A percentile compares a stretch with the other conserved stretches of the same genome.
Evolutionary conservation across 345 rosid genomes (phyloP).

Genomic region (Noccaea caerulescens): DNA sequence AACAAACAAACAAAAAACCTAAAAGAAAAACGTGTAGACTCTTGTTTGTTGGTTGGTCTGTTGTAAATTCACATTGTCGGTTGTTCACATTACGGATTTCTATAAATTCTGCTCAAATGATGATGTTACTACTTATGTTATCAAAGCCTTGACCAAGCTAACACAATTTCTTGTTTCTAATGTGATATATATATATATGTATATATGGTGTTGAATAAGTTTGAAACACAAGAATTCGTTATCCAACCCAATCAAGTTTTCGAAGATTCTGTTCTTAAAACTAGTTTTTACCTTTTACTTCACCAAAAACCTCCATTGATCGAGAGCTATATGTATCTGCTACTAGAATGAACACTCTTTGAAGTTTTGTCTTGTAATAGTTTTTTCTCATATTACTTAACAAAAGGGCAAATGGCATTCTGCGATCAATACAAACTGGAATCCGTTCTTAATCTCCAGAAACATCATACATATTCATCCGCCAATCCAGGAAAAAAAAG

Average conservation of each 20-base stretch:
- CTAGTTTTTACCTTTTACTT: no score
- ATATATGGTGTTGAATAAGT: no score
- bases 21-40: conserved; percentile 6
- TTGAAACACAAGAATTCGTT: no score
- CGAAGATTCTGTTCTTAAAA: no score
- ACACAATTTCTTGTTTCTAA: background rate
- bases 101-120: background rate
- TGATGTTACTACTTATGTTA: conserved; percentile 9
- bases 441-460: conserved; percentile 2
- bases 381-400: background rate
- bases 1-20: background rate
- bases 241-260: no score
- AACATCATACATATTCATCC: background rate
- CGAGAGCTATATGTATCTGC: background rate
- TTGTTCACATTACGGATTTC: conserved; percentile 7
- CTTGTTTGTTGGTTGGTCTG: conserved; percentile 20
- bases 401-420: background rate
- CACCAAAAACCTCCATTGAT: background rate
- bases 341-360: background rate
- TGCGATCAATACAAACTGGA: conserved; percentile 11
- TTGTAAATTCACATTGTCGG: conserved; percentile 36
- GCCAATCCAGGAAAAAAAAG: background rate
- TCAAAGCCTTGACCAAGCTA: background rate
- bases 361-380: background rate
- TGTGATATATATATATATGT: no score